Base-by-base conservation (phyloP, 257 asterid species). In the Parsonsia alboflavescens region DNA sequence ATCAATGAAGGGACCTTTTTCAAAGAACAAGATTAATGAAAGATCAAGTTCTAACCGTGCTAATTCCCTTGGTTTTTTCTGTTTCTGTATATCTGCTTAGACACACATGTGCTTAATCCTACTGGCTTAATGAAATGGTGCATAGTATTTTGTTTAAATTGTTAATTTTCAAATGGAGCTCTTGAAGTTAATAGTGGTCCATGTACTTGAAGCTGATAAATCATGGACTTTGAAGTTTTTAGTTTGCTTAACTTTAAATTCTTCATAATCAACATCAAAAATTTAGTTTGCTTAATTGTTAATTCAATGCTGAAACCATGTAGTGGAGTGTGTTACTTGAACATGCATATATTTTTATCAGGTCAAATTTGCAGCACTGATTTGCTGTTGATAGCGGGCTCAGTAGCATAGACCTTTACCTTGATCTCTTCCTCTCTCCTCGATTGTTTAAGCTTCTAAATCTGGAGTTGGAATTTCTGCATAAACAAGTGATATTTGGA, bases 151-250 rank as follows among this genome's bases (percentile, higher is more conserved):
- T 24, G 19, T 58, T 58, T 58, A 30, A 57, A 57, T 22, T 56
- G 13, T 59, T 59, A 10, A 24, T 59, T 12, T 59, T 11, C 65
- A 59, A 54, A 59, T 19, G 24, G 28, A 50, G 15, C 46, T 28
- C 28, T 49, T 70, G 13, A 50, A 70, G 48, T 68, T 28, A 36
- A 70, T 50, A 8, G 30, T 16, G 44, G 39, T 30, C 9, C 21
- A 70, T 36, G 49, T 70, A 17, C 73, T 48, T 48, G 62, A 70
- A 26, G 62, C 62, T 28, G 46, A 70, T 50, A 24, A 42, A 44
- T 26, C 44, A n/a, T 48, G 56, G 44, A 71, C 24, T 21, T 53
- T 30, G 26, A 36, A 50, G 45, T 62, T 30, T 50, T 71, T 36
- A 1, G 10, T 54, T 62, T 53, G 12, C 26, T 70, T 52, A 28